Base-by-base conservation (phyloP, 257 asterid genomes). In the Ajuga chamaepitys region DNA sequence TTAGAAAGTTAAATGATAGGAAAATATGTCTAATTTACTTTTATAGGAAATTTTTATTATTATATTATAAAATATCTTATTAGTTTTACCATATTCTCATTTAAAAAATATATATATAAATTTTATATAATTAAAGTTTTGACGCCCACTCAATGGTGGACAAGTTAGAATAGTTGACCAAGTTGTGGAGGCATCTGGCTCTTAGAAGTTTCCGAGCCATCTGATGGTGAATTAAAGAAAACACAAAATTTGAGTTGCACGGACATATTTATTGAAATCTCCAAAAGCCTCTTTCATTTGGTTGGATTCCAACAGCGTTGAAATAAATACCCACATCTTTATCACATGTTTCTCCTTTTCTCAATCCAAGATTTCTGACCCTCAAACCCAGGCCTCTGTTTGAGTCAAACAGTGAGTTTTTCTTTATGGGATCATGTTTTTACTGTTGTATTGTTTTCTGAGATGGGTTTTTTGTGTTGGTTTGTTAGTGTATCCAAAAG, bases 401-500 rank as follows among this genome's bases (percentile, higher is more conserved):
- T 58, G 52, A n/a, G 38, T 50, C 75, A 58, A 70, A 70, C 66
- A 70, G 80, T 71, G 37, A 58, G 74, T 57, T 16, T 67, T 67
- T 51, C 7, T 62, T 67, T 14, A 4, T 1, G 20, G 41, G 52
- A 7, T 26, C 12, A 14, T 44, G 24, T 25, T 58, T 34, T 41
- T 51, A 37, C 11, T 57, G 21, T 45, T 70, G 28, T 50, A 12
- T 9, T 46, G 69, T 53, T 62, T 70, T 64, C 66, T 74, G 78
- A 74, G 34, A 64, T 66, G 83, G 77, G 69, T 28, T 40, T 79
- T 22, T 51, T 20, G 18, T 8, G 17, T 0, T 25, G 62, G 58
- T 64, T 51, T 17, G 25, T 45, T 69, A 88, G 95, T 84, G 95
- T 91, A 91, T 76, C 98, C 98, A 47, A 91, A 77, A 71, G 98